These are phyloP conservation scores for Ogataea siamensis DNA, from an alignment of 805 yeast species.

Conservation along the genomic window DNA sequence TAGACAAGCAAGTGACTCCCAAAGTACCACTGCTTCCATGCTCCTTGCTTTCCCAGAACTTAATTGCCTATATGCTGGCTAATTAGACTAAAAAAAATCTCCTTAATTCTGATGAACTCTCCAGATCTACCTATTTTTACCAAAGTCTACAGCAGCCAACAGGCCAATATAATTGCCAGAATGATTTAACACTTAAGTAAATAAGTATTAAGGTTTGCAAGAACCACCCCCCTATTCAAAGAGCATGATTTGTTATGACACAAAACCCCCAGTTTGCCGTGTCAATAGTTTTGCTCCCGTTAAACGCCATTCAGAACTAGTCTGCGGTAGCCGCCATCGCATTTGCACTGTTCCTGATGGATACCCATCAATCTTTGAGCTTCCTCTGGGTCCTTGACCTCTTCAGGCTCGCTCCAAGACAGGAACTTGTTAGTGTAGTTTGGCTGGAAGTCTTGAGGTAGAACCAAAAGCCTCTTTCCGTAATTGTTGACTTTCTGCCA, in stretches of 20 bases:
- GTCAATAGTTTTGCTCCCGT: background rate
- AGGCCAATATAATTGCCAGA: background rate
- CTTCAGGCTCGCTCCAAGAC: slow-evolving; percentile 49
- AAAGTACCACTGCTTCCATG: no score
- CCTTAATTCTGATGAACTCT: no score
- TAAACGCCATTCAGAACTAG: slow-evolving; percentile 30
- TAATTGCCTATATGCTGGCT: no score
- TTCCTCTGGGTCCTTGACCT: slow-evolving; percentile 44
- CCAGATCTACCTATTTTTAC: no score
- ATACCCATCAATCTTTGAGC: slow-evolving; percentile 47
- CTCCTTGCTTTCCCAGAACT: no score
- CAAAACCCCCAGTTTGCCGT: background rate
- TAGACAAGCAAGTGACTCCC: no score
- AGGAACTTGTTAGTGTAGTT: slow-evolving; percentile 52
- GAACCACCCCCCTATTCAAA: background rate
- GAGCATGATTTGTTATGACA: background rate
- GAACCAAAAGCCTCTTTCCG: slow-evolving; percentile 51
- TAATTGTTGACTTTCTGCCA: slow-evolving; percentile 56
- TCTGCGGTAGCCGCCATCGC: slow-evolving; percentile 49
- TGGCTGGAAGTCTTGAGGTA: slow-evolving; percentile 47
- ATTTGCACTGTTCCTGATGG: slow-evolving; percentile 46
- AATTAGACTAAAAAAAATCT: no score
- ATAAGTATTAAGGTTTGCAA: background rate
- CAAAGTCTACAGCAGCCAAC: no score
- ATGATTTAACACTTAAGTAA: background rate